A percentile compares a stretch with the other conserved stretches of the same genome.
Conservation (phyloP, 176 grass and related monocot genomes). For the Ensete glaucum region DNA sequence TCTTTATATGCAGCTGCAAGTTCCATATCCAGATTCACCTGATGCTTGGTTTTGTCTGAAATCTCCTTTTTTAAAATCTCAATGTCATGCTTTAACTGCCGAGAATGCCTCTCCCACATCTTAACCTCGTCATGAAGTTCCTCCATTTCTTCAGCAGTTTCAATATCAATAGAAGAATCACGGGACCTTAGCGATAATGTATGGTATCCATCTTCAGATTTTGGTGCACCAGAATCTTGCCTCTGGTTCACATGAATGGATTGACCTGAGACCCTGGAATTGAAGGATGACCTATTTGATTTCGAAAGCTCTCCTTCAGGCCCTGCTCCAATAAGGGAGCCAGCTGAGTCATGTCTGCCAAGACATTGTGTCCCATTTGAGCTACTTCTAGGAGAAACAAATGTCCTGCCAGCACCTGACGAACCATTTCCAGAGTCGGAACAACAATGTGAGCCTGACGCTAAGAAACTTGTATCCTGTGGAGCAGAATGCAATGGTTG, state of each 20-base stretch:
- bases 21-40: constrained; percentile 38
- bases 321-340: constrained; percentile 32
- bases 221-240: constrained; percentile 39
- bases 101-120: constrained; percentile 63
- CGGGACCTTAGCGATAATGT: constrained; percentile 33
- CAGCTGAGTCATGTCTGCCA: constrained; percentile 47
- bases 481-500: constrained; percentile 10
- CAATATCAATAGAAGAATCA: constrained; percentile 48
- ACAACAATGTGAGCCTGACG: constrained; percentile 67
- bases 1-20: constrained; percentile 50
- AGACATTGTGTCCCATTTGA: constrained; percentile 29
- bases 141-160: constrained; percentile 60
- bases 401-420: constrained; percentile 32
- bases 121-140: constrained; percentile 57
- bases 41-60: constrained; percentile 61
- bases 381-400: constrained; percentile 46
- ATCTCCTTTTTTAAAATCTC: constrained; percentile 67
- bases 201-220: constrained; percentile 37
- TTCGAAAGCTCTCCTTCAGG: constrained; percentile 29
- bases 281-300: constrained; percentile 58
- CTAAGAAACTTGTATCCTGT: constrained; percentile 57
- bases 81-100: constrained; percentile 54
- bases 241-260: constrained; percentile 5
- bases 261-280: constrained; percentile 42
- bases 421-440: constrained; percentile 80